phyloP scores from a whole-genome alignment of 305 asterid genomes.

The Stenogyne calaminthoides region DNA sequence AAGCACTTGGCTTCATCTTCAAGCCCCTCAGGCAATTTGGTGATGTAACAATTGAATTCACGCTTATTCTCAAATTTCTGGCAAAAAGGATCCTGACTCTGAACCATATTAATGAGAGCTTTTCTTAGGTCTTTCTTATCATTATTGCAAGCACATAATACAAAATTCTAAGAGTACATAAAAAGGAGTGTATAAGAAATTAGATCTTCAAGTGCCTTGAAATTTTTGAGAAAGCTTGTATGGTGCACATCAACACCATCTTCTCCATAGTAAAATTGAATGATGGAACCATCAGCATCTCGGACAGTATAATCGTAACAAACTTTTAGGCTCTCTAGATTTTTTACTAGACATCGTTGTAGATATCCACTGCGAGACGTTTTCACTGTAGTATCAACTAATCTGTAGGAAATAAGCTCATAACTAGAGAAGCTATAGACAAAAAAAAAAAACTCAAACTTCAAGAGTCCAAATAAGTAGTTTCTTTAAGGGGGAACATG shows the following conservation, averaged over 20 bases:
- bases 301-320: slow-evolving; percentile 94
- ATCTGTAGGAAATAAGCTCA: slow-evolving; percentile 48
- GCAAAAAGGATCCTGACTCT: slow-evolving; percentile 75
- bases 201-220: slow-evolving; percentile 80
- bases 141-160: slow-evolving; percentile 15
- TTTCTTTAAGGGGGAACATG: neutral
- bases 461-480: neutral
- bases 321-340: slow-evolving; percentile 92
- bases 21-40: slow-evolving; percentile 79
- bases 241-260: slow-evolving; percentile 93
- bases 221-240: slow-evolving; percentile 87
- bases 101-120: slow-evolving; percentile 32
- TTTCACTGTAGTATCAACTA: slow-evolving; percentile 98
- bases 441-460: no score
- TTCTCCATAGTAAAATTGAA: slow-evolving; percentile 95
- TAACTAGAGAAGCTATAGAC: slow-evolving; percentile 19
- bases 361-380: slow-evolving; percentile 99
- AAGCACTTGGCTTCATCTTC: slow-evolving; percentile 60
- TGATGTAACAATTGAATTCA: slow-evolving; percentile 61
- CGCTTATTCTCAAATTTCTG: slow-evolving; percentile 55
- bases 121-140: slow-evolving; percentile 4
- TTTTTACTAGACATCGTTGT: slow-evolving; percentile 87
- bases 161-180: neutral
- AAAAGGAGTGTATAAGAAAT: slow-evolving; percentile 31
- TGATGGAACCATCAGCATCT: slow-evolving; percentile 93